Conservation (phyloP, 805 yeast genomes). For the Osmozyma mogii region DNA sequence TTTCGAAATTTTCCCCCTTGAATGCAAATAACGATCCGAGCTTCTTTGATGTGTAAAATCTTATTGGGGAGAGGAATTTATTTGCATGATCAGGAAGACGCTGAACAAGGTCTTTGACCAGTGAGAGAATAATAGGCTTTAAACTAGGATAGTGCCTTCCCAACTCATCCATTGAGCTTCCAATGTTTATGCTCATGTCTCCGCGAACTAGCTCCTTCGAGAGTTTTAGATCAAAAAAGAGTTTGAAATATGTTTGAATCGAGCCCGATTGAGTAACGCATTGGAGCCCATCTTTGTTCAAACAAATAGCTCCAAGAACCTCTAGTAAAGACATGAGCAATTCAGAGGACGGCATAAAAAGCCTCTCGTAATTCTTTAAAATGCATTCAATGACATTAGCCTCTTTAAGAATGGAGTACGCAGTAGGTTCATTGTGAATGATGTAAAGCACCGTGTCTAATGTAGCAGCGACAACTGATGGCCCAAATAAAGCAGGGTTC, state of each 20-base stretch:
- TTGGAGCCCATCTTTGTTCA: slow-evolving; percentile 64
- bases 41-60: slow-evolving; percentile 35
- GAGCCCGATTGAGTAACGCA: slow-evolving; percentile 38
- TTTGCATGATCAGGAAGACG: slow-evolving; percentile 33
- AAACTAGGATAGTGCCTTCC: slow-evolving; percentile 77
- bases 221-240: slow-evolving; percentile 40
- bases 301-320: slow-evolving; percentile 72
- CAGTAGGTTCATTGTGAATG: slow-evolving; percentile 87
- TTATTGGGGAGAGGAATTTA: slow-evolving; percentile 27
- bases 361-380: slow-evolving; percentile 45
- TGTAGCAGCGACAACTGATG: slow-evolving; percentile 49
- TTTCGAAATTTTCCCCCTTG: slow-evolving; percentile 32
- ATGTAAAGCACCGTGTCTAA: slow-evolving; percentile 61
- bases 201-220: slow-evolving; percentile 44
- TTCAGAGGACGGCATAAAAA: slow-evolving; percentile 52
- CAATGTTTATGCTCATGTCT: slow-evolving; percentile 50
- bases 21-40: slow-evolving; percentile 33
- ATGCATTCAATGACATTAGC: slow-evolving; percentile 64
- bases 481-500: slow-evolving; percentile 59
- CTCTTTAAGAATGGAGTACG: slow-evolving; percentile 72
- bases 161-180: slow-evolving; percentile 67
- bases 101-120: slow-evolving; percentile 38
- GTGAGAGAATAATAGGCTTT: slow-evolving; percentile 48
- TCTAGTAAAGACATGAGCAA: slow-evolving; percentile 54
- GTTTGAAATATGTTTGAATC: slow-evolving; percentile 37